A percentile compares a stretch with the other conserved stretches of the same genome.
Evolutionary conservation across 768 basidiomycete genomes (phyloP).

Genomic region (Mycena chlorophos): DNA sequence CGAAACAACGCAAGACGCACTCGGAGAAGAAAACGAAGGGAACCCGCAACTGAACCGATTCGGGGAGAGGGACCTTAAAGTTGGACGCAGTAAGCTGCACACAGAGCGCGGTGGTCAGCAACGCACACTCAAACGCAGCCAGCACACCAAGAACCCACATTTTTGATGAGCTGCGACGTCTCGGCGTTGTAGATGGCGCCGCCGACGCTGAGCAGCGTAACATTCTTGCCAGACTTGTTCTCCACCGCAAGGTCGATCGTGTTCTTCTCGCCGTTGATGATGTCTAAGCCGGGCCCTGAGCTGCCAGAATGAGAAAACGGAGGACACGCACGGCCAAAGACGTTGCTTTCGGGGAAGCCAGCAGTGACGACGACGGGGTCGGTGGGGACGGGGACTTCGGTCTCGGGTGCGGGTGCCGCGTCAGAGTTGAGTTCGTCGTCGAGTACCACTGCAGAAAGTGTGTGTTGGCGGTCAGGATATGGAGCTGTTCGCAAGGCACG

Average conservation of each 20-base stretch:
- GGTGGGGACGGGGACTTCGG: constrained; percentile 5
- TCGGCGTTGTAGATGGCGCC: constrained; percentile 71
- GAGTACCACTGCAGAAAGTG: constrained; percentile 15
- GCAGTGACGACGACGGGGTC: constrained; percentile 18
- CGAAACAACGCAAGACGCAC: constrained; percentile 42
- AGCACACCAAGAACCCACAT: constrained; percentile 47
- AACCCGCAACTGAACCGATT: constrained; percentile 60
- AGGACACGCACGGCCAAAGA: constrained; percentile 20
- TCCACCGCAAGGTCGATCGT: constrained; percentile 63
- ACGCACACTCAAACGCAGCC: neutral
- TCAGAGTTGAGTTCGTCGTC: constrained; percentile 3
- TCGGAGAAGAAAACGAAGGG: constrained; percentile 81
- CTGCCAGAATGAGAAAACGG: neutral
- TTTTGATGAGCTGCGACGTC: constrained; percentile 65
- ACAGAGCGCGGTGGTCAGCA: neutral
- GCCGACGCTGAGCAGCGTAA: constrained; percentile 63
- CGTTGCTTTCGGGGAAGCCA: constrained; percentile 16
- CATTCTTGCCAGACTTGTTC: constrained; percentile 73
- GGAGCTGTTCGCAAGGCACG: neutral
- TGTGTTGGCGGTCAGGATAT: neutral
- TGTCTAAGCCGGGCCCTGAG: constrained; percentile 42
- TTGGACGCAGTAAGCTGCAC: constrained; percentile 57
- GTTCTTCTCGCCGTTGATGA: constrained; percentile 84
- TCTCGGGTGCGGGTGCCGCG: neutral
- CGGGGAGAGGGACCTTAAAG: constrained; percentile 53